Conservation (phyloP, 1,284 basidiomycete species). For the Cryptococcus sp. region DNA sequence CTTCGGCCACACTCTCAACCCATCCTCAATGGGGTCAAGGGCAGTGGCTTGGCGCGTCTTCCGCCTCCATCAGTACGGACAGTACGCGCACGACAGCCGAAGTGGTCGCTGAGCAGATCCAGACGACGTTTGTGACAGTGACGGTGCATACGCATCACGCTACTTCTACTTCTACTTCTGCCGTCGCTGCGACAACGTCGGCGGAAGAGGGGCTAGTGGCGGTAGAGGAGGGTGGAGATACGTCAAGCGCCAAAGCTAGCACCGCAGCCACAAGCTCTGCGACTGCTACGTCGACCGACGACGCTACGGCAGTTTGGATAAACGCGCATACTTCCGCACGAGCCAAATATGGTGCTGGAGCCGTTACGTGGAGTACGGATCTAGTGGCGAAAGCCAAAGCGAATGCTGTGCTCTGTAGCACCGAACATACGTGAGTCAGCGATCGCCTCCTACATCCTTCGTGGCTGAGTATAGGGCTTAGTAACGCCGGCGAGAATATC, state of each 20-base stretch:
- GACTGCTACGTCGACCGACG: not conserved
- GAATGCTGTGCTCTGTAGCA: slow-evolving; percentile 27
- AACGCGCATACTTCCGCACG: slow-evolving; percentile 24
- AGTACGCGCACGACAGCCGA: too few species aligned
- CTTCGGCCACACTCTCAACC: too few species aligned
- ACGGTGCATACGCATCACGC: too few species aligned
- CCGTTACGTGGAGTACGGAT: slow-evolving; percentile 16
- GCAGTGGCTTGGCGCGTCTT: too few species aligned
- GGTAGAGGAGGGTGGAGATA: not conserved
- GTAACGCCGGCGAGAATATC: slow-evolving; percentile 32
- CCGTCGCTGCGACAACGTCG: not conserved
- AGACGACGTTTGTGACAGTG: too few species aligned
- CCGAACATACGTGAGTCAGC: slow-evolving; percentile 25
- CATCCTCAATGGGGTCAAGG: too few species aligned
- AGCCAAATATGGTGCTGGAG: slow-evolving; percentile 18
- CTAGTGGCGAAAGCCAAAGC: slow-evolving; percentile 23
- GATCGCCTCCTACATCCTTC: not conserved
- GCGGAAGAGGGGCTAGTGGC: not conserved
- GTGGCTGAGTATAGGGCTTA: not conserved
- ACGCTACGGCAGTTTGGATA: slow-evolving; percentile 15
- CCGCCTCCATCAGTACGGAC: too few species aligned
- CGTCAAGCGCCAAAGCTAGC: not conserved
- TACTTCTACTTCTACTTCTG: too few species aligned
- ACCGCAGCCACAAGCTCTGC: not conserved
- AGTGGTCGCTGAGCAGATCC: too few species aligned